Conservation (phyloP, 805 yeast genomes). For the Ascoidea rubescens region DNA sequence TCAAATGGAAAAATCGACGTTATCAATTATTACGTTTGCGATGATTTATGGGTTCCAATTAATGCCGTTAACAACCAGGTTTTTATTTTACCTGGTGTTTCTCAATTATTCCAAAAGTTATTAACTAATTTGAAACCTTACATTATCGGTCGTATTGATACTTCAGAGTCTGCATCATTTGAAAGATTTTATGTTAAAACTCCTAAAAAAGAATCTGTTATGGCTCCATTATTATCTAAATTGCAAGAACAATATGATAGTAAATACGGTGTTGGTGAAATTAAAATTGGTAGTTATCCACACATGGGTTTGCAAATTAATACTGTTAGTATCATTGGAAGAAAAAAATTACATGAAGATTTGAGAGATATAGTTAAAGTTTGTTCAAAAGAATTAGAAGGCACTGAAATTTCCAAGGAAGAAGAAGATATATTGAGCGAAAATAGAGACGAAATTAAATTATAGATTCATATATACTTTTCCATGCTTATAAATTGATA, state of each 20-base stretch:
- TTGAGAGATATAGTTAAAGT: constrained; percentile 32
- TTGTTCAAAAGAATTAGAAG: constrained; percentile 34
- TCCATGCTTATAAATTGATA: too few species aligned
- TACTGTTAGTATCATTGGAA: constrained; percentile 67
- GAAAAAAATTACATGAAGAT: constrained; percentile 20
- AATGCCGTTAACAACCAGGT: constrained; percentile 53
- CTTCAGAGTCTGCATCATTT: constrained; percentile 15
- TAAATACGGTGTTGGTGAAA: constrained; percentile 12
- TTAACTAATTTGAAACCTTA: constrained; percentile 29
- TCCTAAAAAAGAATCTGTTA: constrained; percentile 40
- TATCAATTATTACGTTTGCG: constrained; percentile 30
- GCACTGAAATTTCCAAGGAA: constrained; percentile 39
- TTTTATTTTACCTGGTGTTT: constrained; percentile 74
- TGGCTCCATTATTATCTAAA: constrained; percentile 48
- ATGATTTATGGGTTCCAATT: constrained; percentile 72
- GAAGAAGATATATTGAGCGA: constrained; percentile 29
- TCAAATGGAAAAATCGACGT: constrained; percentile 23
- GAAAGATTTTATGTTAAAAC: constrained; percentile 51
- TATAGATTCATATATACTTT: too few species aligned
- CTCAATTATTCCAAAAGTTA: constrained; percentile 50
- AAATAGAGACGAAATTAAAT: not conserved
- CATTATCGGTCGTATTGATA: constrained; percentile 23
- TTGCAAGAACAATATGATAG: constrained; percentile 27
- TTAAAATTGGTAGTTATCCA: constrained; percentile 80
- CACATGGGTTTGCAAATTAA: constrained; percentile 50